Evolutionary conservation across 805 yeast species (phyloP).

Genomic region (Lachancea fermentati): DNA sequence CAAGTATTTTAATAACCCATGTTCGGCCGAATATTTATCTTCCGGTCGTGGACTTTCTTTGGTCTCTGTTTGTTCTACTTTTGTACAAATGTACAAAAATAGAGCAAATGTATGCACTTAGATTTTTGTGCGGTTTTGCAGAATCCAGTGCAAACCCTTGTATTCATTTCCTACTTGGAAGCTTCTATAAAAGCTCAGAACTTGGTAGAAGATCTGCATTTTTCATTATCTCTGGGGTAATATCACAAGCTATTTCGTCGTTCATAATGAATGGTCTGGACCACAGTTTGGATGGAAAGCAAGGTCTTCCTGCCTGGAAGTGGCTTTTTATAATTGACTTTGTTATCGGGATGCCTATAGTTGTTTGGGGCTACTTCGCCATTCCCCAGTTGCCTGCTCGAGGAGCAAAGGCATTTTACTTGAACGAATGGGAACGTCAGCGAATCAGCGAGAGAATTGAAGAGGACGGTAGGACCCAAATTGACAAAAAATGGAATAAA

Average conservation of each 20-base stretch:
- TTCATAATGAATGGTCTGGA: slow-evolving; percentile 45
- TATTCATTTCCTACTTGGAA: slow-evolving; percentile 37
- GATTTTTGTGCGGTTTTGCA: slow-evolving; percentile 34
- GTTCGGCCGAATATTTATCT: slow-evolving; percentile 31
- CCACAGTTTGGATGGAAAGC: slow-evolving; percentile 37
- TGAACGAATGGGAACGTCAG: slow-evolving; percentile 7
- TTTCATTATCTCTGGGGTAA: slow-evolving; percentile 40
- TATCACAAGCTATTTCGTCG: slow-evolving; percentile 44
- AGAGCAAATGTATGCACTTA: slow-evolving; percentile 33
- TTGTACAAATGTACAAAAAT: slow-evolving; percentile 29
- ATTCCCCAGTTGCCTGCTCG: slow-evolving; percentile 51
- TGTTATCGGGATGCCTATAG: slow-evolving; percentile 45
- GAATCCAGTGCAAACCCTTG: slow-evolving; percentile 42
- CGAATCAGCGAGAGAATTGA: slow-evolving; percentile 7
- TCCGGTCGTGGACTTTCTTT: slow-evolving; percentile 32
- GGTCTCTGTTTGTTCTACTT: slow-evolving; percentile 36
- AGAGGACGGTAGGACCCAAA: slow-evolving; percentile 8
- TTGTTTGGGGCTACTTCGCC: slow-evolving; percentile 47
- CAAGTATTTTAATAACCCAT: slow-evolving; percentile 31
- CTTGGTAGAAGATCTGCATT: slow-evolving; percentile 38
- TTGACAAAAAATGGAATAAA: slow-evolving; percentile 4
- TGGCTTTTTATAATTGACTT: slow-evolving; percentile 56
- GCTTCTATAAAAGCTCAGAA: slow-evolving; percentile 42
- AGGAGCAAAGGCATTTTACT: slow-evolving; percentile 13
- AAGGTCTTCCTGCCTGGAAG: slow-evolving; percentile 49